Evolutionary conservation across 495 filamentous ascomycete species (phyloP).

Genomic region (Collariella sp.): DNA sequence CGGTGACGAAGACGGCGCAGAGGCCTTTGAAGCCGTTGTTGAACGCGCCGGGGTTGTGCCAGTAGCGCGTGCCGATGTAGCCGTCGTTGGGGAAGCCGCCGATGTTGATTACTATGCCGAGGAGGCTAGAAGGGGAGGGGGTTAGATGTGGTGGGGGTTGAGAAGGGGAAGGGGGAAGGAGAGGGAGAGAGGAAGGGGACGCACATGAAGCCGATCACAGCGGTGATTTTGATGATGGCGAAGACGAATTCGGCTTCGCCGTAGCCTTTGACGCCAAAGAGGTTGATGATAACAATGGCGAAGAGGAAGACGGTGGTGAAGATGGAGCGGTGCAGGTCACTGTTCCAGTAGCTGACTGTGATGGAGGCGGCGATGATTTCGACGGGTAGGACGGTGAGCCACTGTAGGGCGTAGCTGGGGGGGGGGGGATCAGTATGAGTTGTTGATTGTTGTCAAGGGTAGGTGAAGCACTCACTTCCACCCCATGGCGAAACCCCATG

Average conservation of each 20-base stretch:
- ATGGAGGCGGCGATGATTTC: constrained; percentile 89
- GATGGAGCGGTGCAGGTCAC: constrained; percentile 55
- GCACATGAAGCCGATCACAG: constrained; percentile 82
- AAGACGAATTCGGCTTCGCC: constrained; percentile 90
- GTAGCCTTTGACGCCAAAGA: constrained; percentile 80
- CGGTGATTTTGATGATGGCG: constrained; percentile 74
- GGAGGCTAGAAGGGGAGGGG: constrained; percentile 46
- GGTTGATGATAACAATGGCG: constrained; percentile 67
- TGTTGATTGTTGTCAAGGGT: background rate
- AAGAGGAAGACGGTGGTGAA: constrained; percentile 81
- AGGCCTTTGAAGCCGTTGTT: constrained; percentile 90
- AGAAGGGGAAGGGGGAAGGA: background rate
- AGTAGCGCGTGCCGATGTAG: constrained; percentile 80
- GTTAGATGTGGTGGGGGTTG: constrained; percentile 15
- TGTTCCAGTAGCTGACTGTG: constrained; percentile 79
- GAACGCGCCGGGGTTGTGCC: constrained; percentile 81
- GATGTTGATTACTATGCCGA: constrained; percentile 69
- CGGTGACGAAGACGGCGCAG: constrained; percentile 87
- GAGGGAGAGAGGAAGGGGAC: constrained; percentile 17
- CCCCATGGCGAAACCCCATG: constrained; percentile 97
- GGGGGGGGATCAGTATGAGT: background rate
- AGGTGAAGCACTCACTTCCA: constrained; percentile 61
- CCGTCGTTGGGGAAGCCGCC: constrained; percentile 66
- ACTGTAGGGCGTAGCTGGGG: constrained; percentile 77
- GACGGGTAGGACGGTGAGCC: constrained; percentile 79